A percentile compares a stretch with the other conserved stretches of the same genome.
phyloP scores from a whole-genome alignment of 2,329 filamentous ascomycete genomes.

The Xylariaceae sp. region DNA sequence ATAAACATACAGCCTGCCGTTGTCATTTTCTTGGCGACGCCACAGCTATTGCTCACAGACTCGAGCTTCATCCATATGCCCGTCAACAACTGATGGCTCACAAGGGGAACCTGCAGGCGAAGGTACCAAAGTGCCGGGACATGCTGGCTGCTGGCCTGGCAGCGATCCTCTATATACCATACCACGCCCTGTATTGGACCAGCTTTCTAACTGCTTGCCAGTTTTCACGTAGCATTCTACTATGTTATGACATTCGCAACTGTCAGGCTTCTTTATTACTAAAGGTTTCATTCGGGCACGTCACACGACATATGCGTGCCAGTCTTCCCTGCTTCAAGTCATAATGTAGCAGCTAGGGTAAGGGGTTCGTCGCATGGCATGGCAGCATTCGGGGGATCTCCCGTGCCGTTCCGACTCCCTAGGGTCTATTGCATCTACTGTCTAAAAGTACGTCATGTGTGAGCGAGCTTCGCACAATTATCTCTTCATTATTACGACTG shows the following conservation, averaged over 20 bases:
- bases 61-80: background rate
- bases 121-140: conserved; percentile 14
- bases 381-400: no score
- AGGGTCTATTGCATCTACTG: no score
- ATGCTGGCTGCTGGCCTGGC: background rate
- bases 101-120: background rate
- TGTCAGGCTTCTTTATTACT: no score
- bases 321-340: background rate
- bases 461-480: no score
- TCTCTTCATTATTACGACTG: no score
- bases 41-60: background rate
- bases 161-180: background rate
- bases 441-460: no score
- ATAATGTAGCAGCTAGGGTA: no score
- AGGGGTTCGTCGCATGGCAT: no score
- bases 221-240: no score
- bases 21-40: conserved; percentile 12
- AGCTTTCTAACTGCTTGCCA: background rate
- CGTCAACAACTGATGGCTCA: background rate
- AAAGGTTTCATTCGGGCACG: background rate
- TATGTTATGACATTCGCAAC: background rate
- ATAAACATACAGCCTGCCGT: background rate
- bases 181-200: background rate
- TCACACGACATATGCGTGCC: conserved; percentile 1
- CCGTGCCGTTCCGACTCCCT: no score